Percentiles rank a stretch among this genome's conserved stretches.
phyloP scores from a whole-genome alignment of 768 basidiomycete genomes.

The Leccinellum albellum region DNA sequence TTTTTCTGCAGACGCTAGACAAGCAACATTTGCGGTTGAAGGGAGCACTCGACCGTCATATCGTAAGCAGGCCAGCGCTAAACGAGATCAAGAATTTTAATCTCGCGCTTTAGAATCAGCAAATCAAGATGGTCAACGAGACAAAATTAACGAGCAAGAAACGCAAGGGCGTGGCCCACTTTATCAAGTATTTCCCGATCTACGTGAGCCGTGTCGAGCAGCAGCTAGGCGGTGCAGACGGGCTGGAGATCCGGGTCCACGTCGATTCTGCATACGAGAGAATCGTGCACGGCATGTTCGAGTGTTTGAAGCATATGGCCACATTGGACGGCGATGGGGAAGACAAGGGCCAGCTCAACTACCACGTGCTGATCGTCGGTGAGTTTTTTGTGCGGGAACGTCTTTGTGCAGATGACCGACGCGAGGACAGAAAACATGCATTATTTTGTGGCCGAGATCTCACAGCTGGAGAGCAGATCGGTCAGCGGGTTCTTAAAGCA shows the following conservation, averaged over 20 bases:
- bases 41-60: constrained; percentile 70
- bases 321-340: constrained; percentile 92
- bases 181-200: constrained; percentile 88
- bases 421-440: constrained; percentile 85
- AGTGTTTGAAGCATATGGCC: constrained; percentile 90
- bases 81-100: not conserved
- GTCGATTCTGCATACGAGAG: constrained; percentile 85
- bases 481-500: constrained; percentile 59
- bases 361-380: constrained; percentile 95
- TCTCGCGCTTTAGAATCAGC: constrained; percentile 57
- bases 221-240: constrained; percentile 76
- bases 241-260: constrained; percentile 67
- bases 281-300: constrained; percentile 89
- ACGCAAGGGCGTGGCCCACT: constrained; percentile 86
- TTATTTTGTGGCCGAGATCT: constrained; percentile 81
- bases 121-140: constrained; percentile 83
- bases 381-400: constrained; percentile 24
- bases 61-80: constrained; percentile 41
- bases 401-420: not conserved
- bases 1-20: constrained; percentile 72
- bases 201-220: constrained; percentile 82
- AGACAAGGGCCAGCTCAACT: constrained; percentile 95
- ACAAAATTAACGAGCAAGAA: constrained; percentile 92
- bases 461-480: constrained; percentile 63
- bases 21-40: constrained; percentile 80